phyloP scores from a whole-genome alignment of 805 yeast genomes.

The Saturnispora silvae region DNA sequence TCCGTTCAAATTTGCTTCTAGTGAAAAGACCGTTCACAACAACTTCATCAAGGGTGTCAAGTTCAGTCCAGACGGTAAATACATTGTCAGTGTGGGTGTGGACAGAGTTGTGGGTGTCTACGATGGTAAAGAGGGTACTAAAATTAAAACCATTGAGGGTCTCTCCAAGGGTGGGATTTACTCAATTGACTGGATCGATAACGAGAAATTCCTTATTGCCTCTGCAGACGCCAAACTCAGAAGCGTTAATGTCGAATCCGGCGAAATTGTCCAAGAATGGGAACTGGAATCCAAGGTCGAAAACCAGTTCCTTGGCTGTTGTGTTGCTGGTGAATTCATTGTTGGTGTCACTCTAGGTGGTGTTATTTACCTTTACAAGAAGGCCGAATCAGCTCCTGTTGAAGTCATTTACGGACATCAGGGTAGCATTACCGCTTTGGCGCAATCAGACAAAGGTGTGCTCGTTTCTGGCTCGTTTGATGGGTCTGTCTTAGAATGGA shows the following conservation, averaged over 20 bases:
- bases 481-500: conserved; percentile 64
- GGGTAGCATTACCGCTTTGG: conserved; percentile 59
- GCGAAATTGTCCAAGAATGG: conserved; percentile 41
- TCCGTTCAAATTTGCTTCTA: conserved; percentile 76
- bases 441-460: conserved; percentile 16
- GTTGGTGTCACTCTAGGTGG: conserved; percentile 67
- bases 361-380: conserved; percentile 47
- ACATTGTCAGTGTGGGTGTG: conserved; percentile 70
- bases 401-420: conserved; percentile 66
- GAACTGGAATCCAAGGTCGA: conserved; percentile 34
- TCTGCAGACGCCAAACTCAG: conserved; percentile 77
- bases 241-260: conserved; percentile 43
- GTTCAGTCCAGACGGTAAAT: conserved; percentile 73
- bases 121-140: conserved; percentile 83
- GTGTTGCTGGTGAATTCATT: conserved; percentile 51
- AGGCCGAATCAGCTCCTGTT: conserved; percentile 29
- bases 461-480: conserved; percentile 69
- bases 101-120: conserved; percentile 70
- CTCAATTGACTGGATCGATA: conserved; percentile 57
- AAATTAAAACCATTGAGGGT: conserved; percentile 37
- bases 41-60: conserved; percentile 74
- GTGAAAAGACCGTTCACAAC: conserved; percentile 63
- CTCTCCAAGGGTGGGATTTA: conserved; percentile 74
- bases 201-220: conserved; percentile 61
- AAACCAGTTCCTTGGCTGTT: conserved; percentile 63